Evolutionary conservation across 257 asterid species (phyloP), one percentile per base, ranked within the genome.

Genomic region (Misopates orontium): DNA sequence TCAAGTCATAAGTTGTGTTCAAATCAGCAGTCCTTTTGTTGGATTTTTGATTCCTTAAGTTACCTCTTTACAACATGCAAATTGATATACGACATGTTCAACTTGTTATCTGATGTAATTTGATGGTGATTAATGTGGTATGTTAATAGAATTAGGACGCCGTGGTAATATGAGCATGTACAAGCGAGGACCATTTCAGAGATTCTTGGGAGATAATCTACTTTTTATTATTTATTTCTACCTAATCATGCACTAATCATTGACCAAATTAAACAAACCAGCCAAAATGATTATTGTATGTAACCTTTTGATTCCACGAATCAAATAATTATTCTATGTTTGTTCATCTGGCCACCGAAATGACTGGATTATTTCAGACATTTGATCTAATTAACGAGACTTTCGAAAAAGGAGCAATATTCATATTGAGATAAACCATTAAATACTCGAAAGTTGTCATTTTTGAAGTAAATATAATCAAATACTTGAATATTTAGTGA

Each of bases 61-160:
- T 44, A 55, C 58, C 68, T n/a, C n/a, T n/a, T n/a, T n/a, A n/a
- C n/a, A n/a, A 50, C 20, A 12, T 11, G 12, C 18, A 21, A 18
- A 5, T 12, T 40, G 7, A 10, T 17, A 5, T 2, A 18, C 4
- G n/a, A 12, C n/a, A 36, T 15, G 42, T 36, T 49, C 20, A 42
- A 11, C 8, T 60, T 41, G 53, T 52, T 41, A 12, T 53, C 42
- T 61, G 73, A 55, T 61, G 57, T 67, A 56, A 23, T 61, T n/a
- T 42, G 70, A 71, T 66, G 59, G 25, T 71, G 63, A 75, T 32
- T 61, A 10, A 45, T 45, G 39, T 5, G 64, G 41, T 3, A 55
- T 54, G 71, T 60, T 76, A 75, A 71, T 40, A 24, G 60, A 50
- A 40, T 18, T 11, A 65, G 68, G 55, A n/a, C n/a, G n/a, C n/a